A percentile compares a stretch with the other conserved stretches of the same genome.
phyloP scores from a whole-genome alignment of 164 flowering plant species.

The Amborella trichopoda region DNA sequence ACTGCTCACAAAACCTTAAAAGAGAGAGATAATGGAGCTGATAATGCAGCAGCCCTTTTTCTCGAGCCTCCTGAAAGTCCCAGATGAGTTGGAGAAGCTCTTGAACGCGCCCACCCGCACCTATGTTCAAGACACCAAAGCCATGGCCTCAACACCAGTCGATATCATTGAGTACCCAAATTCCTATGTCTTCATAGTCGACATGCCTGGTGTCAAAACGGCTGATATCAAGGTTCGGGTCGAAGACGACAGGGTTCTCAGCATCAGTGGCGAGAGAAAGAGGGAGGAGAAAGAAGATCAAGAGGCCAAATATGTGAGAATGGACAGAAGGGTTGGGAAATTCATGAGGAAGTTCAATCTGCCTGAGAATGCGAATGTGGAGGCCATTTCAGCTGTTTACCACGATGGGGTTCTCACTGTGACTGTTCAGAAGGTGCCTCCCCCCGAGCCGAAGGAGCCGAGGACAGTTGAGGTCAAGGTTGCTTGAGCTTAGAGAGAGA shows the following conservation, averaged over 20 bases:
- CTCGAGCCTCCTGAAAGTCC: slow-evolving; percentile 25
- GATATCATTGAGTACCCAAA: slow-evolving; percentile 40
- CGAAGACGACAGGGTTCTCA: slow-evolving; percentile 34
- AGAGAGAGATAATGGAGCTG: background rate
- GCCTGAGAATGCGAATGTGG: slow-evolving; percentile 44
- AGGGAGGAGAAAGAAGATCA: slow-evolving; percentile 32
- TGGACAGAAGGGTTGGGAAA: slow-evolving; percentile 58
- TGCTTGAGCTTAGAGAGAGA: no score
- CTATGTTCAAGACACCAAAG: slow-evolving; percentile 56
- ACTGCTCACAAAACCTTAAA: no score
- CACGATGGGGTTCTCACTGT: slow-evolving; percentile 55
- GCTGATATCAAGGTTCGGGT: slow-evolving; percentile 38
- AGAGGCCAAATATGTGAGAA: slow-evolving; percentile 37
- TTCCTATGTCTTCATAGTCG: slow-evolving; percentile 32
- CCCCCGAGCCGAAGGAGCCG: slow-evolving; percentile 65
- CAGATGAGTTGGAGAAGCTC: slow-evolving; percentile 21
- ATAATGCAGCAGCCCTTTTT: slow-evolving; percentile 15
- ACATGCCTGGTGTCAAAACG: slow-evolving; percentile 55
- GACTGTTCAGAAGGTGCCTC: slow-evolving; percentile 46
- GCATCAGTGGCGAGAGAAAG: slow-evolving; percentile 35
- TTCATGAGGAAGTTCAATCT: slow-evolving; percentile 47
- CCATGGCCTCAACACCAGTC: slow-evolving; percentile 52
- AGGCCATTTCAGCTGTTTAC: slow-evolving; percentile 31
- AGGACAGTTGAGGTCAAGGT: slow-evolving; percentile 46
- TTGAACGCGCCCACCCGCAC: slow-evolving; percentile 21